Conservation (phyloP, 352 stramenopile genomes). For the Phytophthora lateralis region DNA sequence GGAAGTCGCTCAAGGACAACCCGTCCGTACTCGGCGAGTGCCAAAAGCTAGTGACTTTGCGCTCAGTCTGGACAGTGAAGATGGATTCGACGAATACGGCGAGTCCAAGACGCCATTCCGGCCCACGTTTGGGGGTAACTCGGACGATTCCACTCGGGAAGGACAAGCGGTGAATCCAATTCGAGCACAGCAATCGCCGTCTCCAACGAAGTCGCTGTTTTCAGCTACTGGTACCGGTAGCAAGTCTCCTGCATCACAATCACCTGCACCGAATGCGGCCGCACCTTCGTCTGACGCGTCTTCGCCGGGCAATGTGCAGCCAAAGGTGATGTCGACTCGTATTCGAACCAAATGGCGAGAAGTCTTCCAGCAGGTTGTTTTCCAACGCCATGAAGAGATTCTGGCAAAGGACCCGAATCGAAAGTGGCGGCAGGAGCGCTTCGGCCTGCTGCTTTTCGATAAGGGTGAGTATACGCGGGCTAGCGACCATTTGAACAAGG, state of each 20-base stretch:
- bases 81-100: slow-evolving; percentile 8
- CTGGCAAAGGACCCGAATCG: slow-evolving; percentile 59
- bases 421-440: slow-evolving; percentile 70
- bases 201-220: slow-evolving; percentile 1
- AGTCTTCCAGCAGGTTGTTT: slow-evolving; percentile 50
- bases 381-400: slow-evolving; percentile 63
- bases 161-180: slow-evolving; percentile 4
- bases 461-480: slow-evolving; percentile 46
- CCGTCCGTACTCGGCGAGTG: slow-evolving; percentile 20
- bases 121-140: slow-evolving; percentile 34
- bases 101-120: slow-evolving; percentile 16
- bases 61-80: slow-evolving; percentile 17
- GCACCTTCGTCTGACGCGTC: slow-evolving; percentile 1
- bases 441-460: slow-evolving; percentile 57
- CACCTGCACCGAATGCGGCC: background rate
- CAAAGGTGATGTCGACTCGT: slow-evolving; percentile 5
- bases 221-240: background rate
- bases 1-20: slow-evolving; percentile 53
- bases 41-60: slow-evolving; percentile 14
- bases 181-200: slow-evolving; percentile 1
- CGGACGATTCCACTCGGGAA: slow-evolving; percentile 13
- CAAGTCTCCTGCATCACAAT: background rate
- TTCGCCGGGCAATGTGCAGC: slow-evolving; percentile 3
- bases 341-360: slow-evolving; percentile 46
- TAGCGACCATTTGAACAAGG: slow-evolving; percentile 50